Base-by-base conservation (phyloP, 108 stramenopile genomes). In the Asterionellopsis glacialis region DNA sequence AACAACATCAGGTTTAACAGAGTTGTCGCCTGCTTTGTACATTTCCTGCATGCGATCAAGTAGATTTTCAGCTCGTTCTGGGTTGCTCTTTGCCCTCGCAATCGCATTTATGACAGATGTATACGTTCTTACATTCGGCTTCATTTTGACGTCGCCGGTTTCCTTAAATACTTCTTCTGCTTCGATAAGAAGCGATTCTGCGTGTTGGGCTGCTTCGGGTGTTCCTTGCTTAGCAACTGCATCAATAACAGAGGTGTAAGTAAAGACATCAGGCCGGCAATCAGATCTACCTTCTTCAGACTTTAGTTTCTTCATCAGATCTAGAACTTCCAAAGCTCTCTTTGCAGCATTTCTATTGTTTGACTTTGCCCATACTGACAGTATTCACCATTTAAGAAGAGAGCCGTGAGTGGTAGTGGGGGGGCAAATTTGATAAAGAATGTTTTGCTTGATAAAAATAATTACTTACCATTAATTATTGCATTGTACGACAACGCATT, bases 1-100 rank as follows among this genome's bases (percentile, higher is more conserved):
- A 38, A 79, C 63, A 54, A 72, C 80, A 52, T 89, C 79, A 0
- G 87, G 87, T 49, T 74, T 59, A 24, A 89, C 74, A 28, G 75
- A 59, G 10, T 47, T 70, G 22, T 85, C 69, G 4, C 70, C 70
- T 16, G 68, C 75, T 18, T 79, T 61, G 57, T 65, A 67, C 33
- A 70, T 19, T 24, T 61, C 58, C 27, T 63, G 59, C 80, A 84
- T 81, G 7, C 73, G 57, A 40, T 76, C 41, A 9, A 86, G 66
- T 22, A 86, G 55, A 15, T 59, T 70, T 64, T 75, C 68, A 10
- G 81, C 81, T 15, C 52, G 66, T 41, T 75, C 59, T 12, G 78
- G 68, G 26, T 51, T 27, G 12, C 55, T 60, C n/a, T 41, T 60
- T 50, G 74, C 68, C 45, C 70, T 72, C 25, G 74, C 78, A 19